Percentiles rank a stretch among this genome's conserved stretches.
These are phyloP conservation scores for Cyclotella choctawhatcheeana DNA, from an alignment of 108 stramenopile species.

Conservation along the genomic window DNA sequence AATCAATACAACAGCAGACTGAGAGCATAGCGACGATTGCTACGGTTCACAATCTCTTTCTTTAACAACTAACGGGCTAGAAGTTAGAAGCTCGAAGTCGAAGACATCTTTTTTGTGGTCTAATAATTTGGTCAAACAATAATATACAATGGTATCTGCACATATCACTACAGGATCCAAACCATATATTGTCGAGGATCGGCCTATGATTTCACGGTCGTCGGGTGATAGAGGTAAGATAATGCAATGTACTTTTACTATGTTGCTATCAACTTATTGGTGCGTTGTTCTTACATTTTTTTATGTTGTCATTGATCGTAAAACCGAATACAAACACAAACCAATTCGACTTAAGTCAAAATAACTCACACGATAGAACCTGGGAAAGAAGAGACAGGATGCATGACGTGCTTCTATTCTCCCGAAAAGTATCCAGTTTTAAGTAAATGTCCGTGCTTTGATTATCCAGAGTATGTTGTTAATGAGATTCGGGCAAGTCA, in stretches of 20 bases:
- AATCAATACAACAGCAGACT: too few species aligned
- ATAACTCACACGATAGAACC: constrained; percentile 53
- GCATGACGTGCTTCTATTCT: constrained; percentile 59
- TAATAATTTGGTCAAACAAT: neutral
- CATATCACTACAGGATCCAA: constrained; percentile 33
- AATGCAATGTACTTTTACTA: neutral
- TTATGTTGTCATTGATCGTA: neutral
- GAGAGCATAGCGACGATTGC: too few species aligned
- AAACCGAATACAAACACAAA: neutral
- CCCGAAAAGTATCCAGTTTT: constrained; percentile 48
- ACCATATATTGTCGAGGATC: constrained; percentile 63
- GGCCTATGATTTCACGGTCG: constrained; percentile 56
- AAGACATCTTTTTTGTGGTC: too few species aligned
- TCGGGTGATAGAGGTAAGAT: constrained; percentile 50
- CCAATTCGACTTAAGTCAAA: constrained; percentile 22
- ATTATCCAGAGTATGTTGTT: constrained; percentile 60
- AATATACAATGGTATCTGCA: constrained; percentile 14
- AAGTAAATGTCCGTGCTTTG: constrained; percentile 53
- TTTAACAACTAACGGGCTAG: too few species aligned
- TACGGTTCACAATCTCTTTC: too few species aligned
- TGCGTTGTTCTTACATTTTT: neutral
- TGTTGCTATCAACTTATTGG: neutral
- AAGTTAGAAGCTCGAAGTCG: too few species aligned
- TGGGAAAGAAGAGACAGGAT: constrained; percentile 56
- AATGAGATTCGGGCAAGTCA: constrained; percentile 55